Evolutionary conservation across 345 rosid species (phyloP).

Genomic region (Pugionium cornutum): DNA sequence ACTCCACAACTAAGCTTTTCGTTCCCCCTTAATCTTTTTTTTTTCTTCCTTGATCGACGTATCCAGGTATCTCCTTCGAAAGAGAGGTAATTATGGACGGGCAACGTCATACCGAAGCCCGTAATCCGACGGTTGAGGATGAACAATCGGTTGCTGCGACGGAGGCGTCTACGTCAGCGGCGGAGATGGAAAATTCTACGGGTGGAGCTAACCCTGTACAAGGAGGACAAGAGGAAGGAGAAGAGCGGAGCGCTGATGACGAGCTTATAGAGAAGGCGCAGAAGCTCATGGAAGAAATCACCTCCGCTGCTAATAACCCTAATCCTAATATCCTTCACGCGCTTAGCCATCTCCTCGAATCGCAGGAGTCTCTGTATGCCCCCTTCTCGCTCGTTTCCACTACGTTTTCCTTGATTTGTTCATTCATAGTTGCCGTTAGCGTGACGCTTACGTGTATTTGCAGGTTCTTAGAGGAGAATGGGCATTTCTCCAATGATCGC

Average conservation of each 20-base stretch:
- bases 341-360: constrained; percentile 76
- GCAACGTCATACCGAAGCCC: constrained; percentile 42
- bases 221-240: constrained; percentile 48
- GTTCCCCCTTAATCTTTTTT: background rate
- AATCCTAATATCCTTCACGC: constrained; percentile 72
- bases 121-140: constrained; percentile 11
- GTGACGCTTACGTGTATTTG: constrained; percentile 14
- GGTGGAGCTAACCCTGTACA: constrained; percentile 30
- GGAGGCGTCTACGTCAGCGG: constrained; percentile 5
- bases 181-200: constrained; percentile 13
- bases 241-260: constrained; percentile 55
- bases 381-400: constrained; percentile 1
- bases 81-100: constrained; percentile 40
- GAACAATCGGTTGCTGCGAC: constrained; percentile 26
- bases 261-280: constrained; percentile 72
- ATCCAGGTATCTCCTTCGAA: constrained; percentile 4
- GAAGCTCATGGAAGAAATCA: constrained; percentile 73
- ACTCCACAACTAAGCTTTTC: constrained; percentile 7
- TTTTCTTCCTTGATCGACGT: constrained; percentile 12
- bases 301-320: constrained; percentile 74
- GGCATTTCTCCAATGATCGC: constrained; percentile 59
- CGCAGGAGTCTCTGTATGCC: constrained; percentile 76
- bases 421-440: constrained; percentile 2
- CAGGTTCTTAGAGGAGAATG: constrained; percentile 66
- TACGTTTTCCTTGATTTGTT: constrained; percentile 1